Conservation (phyloP, 768 basidiomycete genomes). For the Lactifluus piperatus region DNA sequence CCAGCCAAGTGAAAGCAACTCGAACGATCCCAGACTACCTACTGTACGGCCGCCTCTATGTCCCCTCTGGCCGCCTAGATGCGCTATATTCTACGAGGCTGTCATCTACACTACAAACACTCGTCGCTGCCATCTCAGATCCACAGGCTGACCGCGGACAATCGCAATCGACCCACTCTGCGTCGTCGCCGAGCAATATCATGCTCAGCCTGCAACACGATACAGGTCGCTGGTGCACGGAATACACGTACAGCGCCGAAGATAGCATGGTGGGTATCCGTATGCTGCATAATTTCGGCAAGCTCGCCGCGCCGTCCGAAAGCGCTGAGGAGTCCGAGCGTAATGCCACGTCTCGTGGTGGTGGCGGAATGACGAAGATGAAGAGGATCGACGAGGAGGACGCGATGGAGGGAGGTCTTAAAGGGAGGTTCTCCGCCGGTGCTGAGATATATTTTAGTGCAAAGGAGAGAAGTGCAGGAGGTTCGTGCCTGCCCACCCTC, state of each 20-base stretch:
- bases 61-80: slow-evolving; percentile 82
- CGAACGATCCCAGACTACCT: slow-evolving; percentile 61
- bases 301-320: slow-evolving; percentile 34
- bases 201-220: slow-evolving; percentile 90
- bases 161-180: slow-evolving; percentile 34
- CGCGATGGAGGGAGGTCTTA: slow-evolving; percentile 82
- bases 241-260: slow-evolving; percentile 91
- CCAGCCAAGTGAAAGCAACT: neutral
- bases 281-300: slow-evolving; percentile 88
- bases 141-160: slow-evolving; percentile 44
- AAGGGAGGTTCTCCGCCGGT: slow-evolving; percentile 84
- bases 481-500: slow-evolving; percentile 30
- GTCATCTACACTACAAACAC: slow-evolving; percentile 66
- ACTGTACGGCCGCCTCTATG: slow-evolving; percentile 84
- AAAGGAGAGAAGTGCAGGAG: slow-evolving; percentile 86
- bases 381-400: slow-evolving; percentile 96
- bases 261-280: slow-evolving; percentile 90
- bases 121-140: slow-evolving; percentile 82
- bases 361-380: slow-evolving; percentile 27
- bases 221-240: slow-evolving; percentile 84
- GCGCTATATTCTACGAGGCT: slow-evolving; percentile 82
- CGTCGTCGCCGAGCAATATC: slow-evolving; percentile 47
- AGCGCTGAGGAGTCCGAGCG: slow-evolving; percentile 30
- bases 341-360: slow-evolving; percentile 21
- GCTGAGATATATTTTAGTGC: slow-evolving; percentile 92